Evolutionary conservation across 805 yeast genomes (phyloP), one percentile per base, ranked within the genome.

Genomic region (Maudiozyma bulderi): DNA sequence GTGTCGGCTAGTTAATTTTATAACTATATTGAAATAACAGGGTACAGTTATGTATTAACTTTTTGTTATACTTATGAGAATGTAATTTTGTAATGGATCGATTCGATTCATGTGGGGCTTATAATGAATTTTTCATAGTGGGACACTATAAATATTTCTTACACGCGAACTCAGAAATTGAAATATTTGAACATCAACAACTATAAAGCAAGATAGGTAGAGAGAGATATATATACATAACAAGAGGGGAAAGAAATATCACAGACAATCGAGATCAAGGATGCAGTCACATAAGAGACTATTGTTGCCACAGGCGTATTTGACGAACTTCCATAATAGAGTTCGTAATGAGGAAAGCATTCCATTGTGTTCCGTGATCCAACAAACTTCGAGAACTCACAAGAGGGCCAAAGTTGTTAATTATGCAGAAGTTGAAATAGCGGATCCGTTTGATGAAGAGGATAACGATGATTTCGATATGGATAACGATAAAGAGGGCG

Each of bases 341-440:
- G 73, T 88, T 40, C 78, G 86, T 53, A 81, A 83, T 53, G 84
- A 81, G 34, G 80, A 82, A 50, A 86, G 34, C 20, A 34, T 88
- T 34, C 80, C 95, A 1, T 68, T 90, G 33, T 78, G 82, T 56
- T 74, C 84, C 37, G 77, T 87, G 2, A 84, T 88, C 1, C 82
- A 84, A 28, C 86, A 87, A 2, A 79, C 89, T 3, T 39, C 42
- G 6, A 76, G 97, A 54, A 76, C 83, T 32, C 82, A 88, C 34
- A 88, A 87, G 63, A 73, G 96, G 57, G 81, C 86, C 9, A 70
- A 78, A 42, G 83, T 81, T 45, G 79, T 86, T 46, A 86, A 85
- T 62, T 89, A 89, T 60, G 93, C 96, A 0, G 96, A 88, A 62
- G 74, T 80, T 51, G 42, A 39, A 8, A 28, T 28, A 11, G 42